Base-by-base conservation (phyloP, 2,329 filamentous ascomycete species). In the Pseudocercospora vitis region DNA sequence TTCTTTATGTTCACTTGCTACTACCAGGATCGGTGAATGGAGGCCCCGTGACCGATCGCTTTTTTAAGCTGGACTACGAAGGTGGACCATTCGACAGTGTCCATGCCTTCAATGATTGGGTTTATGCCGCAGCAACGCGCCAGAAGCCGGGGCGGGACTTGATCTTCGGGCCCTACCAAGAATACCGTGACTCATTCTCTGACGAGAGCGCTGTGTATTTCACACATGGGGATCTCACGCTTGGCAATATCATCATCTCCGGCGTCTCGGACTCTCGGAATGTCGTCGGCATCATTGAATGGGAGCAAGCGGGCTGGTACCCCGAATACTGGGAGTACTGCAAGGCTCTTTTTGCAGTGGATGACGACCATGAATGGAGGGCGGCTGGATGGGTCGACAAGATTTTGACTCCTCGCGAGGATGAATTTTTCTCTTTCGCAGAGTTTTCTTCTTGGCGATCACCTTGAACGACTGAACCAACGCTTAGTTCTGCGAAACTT, bases 221-320 rank as follows among this genome's bases (percentile, higher is more conserved):
- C 42, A 48, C 40, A 1, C 53, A 55, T 31, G 48, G 39, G 3
- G 53, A 55, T 19, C 32, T 55, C 8, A 42, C 32, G 19, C 47
- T 50, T 6, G 61, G 62, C 19, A 79, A 80, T 55, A 74, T 80
- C 44, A 56, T 79, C 6, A 62, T 72, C 39, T 63, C 63, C 6
- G 71, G 67, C 6, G 70, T 74, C 48, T 60, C 70, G 3, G 50
- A 18, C 28, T 14, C 40, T 6, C 14, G 75, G 49, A 62, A 70
- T 3, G 63, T 82, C 24, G 70, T 74, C 29, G 76, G 74, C 5
- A 76, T 81, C 52, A 57, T 74, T 45, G 74, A 72, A 54, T 80
- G 75, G 76, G 76, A 79, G 58, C 67, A 70, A 26, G 67, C 73
- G 16, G 76, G 76, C 1, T 79, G 73, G 74, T 78, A 74, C 60